phyloP scores from a whole-genome alignment of 2,329 filamentous ascomycete genomes.

The Xylariaceae sp. region DNA sequence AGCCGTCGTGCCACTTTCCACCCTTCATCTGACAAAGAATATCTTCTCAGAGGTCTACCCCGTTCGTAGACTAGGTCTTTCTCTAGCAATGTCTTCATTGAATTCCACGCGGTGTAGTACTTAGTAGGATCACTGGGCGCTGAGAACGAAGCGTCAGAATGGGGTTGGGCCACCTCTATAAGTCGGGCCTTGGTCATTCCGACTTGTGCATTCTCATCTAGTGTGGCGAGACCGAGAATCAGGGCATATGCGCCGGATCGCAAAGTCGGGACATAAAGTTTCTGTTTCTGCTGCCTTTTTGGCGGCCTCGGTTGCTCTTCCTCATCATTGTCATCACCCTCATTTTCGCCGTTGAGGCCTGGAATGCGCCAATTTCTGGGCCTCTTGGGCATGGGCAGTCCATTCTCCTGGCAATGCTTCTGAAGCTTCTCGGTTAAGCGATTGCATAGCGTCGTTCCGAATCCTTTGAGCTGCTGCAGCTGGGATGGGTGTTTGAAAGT shows the following conservation, averaged over 20 bases:
- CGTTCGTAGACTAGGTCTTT: constrained; percentile 72
- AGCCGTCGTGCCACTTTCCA: constrained; percentile 69
- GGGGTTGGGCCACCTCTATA: constrained; percentile 64
- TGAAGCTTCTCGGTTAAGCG: constrained; percentile 60
- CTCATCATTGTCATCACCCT: constrained; percentile 26
- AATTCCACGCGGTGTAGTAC: constrained; percentile 77
- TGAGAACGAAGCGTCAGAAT: constrained; percentile 70
- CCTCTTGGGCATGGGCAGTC: constrained; percentile 61
- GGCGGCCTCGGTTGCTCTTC: constrained; percentile 37
- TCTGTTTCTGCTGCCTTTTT: constrained; percentile 58
- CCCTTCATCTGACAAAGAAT: constrained; percentile 70
- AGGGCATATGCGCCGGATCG: constrained; percentile 74
- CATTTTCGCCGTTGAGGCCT: constrained; percentile 36
- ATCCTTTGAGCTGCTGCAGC: constrained; percentile 66
- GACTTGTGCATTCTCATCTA: constrained; percentile 50
- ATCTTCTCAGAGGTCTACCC: constrained; percentile 63
- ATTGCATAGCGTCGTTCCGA: constrained; percentile 67
- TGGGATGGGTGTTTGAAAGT: constrained; percentile 68
- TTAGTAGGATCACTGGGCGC: constrained; percentile 62
- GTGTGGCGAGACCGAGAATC: constrained; percentile 59
- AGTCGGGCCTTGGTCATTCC: constrained; percentile 65
- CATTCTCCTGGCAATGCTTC: constrained; percentile 61
- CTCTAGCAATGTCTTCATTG: constrained; percentile 69
- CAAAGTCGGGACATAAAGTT: constrained; percentile 66
- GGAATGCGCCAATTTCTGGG: constrained; percentile 42